Evolutionary conservation across 805 yeast species (phyloP), one percentile per base, ranked within the genome.

Genomic region (Ogataea trehaloabstinens): DNA sequence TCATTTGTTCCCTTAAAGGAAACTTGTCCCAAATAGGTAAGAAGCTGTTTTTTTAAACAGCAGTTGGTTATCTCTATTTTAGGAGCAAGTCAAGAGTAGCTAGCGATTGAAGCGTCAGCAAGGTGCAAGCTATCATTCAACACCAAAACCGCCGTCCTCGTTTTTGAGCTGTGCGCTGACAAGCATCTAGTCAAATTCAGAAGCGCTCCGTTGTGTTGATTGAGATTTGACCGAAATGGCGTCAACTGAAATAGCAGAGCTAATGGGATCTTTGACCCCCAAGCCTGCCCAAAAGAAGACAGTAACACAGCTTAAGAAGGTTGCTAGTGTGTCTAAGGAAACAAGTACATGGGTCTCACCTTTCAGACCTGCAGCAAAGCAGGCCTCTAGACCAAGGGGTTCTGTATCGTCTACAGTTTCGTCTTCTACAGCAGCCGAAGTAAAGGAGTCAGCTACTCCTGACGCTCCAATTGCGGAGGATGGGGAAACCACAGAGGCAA

Each of bases 301-400:
- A 24, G 48, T 45, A 30, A 48, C 54, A 10, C 55, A 50, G 41
- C 37, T 52, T 43, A 44, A 45, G 25, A 46, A 50, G 28, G 50
- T 52, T 29, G 50, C 52, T 8, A 28, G 41, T 32, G 32, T 30
- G 4, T 34, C 48, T 22, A 51, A 44, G 30, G 46, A 42, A 16
- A 12, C 48, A n/a, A 42, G 42, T 20, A 24, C 28, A 2, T 58
- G 60, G 60, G 51, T 54, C 5, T 58, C 63, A n/a, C 63, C 63
- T 2, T 58, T 58, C 45, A 53, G 63, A 42, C 44, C 43, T 6
- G 24, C 31, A 5, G 38, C 37, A n/a, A 40, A 42, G 40, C 39
- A 24, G 39, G 36, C 34, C 22, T 20, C 36, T n/a, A 22, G 37
- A 18, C 21, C 45, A 31, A 35, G 47, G 34, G 17, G 13, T 22